These are phyloP conservation scores for Teunomyces atbi DNA, from an alignment of 805 yeast genomes.

Conservation along the genomic window DNA sequence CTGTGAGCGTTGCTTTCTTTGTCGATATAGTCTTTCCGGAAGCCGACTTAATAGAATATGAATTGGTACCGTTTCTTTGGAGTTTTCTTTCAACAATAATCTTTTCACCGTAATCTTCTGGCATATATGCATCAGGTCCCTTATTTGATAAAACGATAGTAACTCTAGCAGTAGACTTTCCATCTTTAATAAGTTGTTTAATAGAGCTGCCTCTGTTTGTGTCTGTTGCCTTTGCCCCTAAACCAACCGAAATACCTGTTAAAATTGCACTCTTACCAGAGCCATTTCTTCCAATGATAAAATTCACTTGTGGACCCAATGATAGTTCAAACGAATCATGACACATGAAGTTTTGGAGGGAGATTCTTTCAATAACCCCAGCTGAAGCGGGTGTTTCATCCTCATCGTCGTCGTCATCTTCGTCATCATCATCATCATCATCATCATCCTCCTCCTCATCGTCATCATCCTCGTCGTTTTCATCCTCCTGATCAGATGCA, in stretches of 20 bases:
- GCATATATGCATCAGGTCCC: conserved; percentile 64
- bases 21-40: conserved; percentile 53
- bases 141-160: conserved; percentile 61
- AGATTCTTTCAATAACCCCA: conserved; percentile 67
- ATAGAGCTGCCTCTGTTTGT: conserved; percentile 81
- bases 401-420: conserved; percentile 14
- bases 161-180: conserved; percentile 66
- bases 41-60: conserved; percentile 56
- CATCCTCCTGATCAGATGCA: neutral
- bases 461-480: conserved; percentile 4
- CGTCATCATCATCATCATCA: conserved; percentile 15
- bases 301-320: conserved; percentile 78
- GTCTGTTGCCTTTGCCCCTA: conserved; percentile 85
- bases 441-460: conserved; percentile 13
- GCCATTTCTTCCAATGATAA: conserved; percentile 88
- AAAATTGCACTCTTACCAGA: conserved; percentile 87
- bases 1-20: conserved; percentile 64
- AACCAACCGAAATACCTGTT: conserved; percentile 82
- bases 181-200: conserved; percentile 72
- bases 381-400: conserved; percentile 39
- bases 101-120: conserved; percentile 62
- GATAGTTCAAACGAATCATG: conserved; percentile 76
- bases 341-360: conserved; percentile 80
- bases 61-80: conserved; percentile 48
- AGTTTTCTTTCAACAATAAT: conserved; percentile 72